A percentile compares a stretch with the other conserved stretches of the same genome.
Evolutionary conservation across 345 rosid species (phyloP).

Genomic region (Rubroshorea leprosula): DNA sequence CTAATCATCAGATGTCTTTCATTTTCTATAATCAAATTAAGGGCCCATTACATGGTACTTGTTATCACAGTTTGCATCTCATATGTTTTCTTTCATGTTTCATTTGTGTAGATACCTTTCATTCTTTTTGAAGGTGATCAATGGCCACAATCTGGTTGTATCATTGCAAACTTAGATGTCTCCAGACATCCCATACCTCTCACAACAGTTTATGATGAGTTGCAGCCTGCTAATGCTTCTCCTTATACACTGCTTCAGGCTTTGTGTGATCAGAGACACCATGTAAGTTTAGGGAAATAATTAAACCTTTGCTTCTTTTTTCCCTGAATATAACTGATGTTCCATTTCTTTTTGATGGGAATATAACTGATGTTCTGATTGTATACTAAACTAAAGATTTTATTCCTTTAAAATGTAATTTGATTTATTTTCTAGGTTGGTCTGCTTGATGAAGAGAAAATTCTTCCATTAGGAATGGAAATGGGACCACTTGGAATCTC

Average conservation of each 20-base stretch:
- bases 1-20: no score
- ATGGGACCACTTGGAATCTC: constrained; percentile 67
- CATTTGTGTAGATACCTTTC: not conserved
- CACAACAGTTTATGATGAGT: not conserved
- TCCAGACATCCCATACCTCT: not conserved
- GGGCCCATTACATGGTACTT: not conserved
- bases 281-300: constrained; percentile 37
- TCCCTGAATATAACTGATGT: not conserved
- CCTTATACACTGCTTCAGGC: not conserved
- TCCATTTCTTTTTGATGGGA: not conserved
- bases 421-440: constrained; percentile 52
- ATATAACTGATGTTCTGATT: constrained; percentile 4
- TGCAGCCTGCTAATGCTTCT: not conserved
- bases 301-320: not conserved
- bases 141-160: not conserved
- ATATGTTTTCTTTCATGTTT: not conserved
- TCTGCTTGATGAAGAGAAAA: constrained; percentile 85
- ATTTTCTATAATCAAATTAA: no score
- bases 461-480: constrained; percentile 72
- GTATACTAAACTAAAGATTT: not conserved
- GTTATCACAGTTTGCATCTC: not conserved
- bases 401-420: constrained; percentile 4
- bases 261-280: constrained; percentile 64
- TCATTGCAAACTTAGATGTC: not conserved
- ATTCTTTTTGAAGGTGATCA: not conserved